Conservation (phyloP, 148 eudicot species). For the Vaccinium darrowii region DNA sequence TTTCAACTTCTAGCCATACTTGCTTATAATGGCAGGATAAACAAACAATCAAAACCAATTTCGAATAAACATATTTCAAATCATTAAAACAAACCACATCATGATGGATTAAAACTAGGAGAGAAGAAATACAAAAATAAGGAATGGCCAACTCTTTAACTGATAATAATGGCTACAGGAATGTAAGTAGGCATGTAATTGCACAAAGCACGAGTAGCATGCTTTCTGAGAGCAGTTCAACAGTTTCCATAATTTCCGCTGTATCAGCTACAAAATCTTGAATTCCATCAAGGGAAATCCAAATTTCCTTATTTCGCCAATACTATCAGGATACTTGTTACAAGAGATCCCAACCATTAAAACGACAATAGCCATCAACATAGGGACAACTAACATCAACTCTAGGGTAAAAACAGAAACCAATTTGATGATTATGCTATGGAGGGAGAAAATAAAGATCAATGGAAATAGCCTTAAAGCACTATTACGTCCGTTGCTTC, state of each 20-base stretch:
- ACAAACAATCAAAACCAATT: constrained; percentile 1
- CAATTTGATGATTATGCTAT: too few species aligned
- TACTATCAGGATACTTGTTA: not conserved
- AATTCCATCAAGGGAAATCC: not conserved
- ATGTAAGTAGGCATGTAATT: not conserved
- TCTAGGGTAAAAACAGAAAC: too few species aligned
- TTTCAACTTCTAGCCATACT: not conserved
- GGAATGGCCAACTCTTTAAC: not conserved
- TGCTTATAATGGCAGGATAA: not conserved
- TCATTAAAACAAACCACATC: not conserved
- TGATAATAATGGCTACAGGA: not conserved
- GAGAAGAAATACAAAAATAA: not conserved
- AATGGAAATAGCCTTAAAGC: too few species aligned
- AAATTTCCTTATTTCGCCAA: not conserved
- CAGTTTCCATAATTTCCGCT: not conserved
- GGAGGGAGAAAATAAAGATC: too few species aligned
- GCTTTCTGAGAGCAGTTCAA: not conserved
- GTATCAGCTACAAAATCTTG: not conserved
- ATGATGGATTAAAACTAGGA: not conserved
- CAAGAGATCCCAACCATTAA: not conserved
- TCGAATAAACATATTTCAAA: not conserved
- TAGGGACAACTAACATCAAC: too few species aligned
- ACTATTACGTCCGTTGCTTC: not conserved
- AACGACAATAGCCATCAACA: not conserved
- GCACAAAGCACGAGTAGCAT: not conserved